phyloP scores from a whole-genome alignment of 1,284 basidiomycete genomes.

The Serendipita sp. region DNA sequence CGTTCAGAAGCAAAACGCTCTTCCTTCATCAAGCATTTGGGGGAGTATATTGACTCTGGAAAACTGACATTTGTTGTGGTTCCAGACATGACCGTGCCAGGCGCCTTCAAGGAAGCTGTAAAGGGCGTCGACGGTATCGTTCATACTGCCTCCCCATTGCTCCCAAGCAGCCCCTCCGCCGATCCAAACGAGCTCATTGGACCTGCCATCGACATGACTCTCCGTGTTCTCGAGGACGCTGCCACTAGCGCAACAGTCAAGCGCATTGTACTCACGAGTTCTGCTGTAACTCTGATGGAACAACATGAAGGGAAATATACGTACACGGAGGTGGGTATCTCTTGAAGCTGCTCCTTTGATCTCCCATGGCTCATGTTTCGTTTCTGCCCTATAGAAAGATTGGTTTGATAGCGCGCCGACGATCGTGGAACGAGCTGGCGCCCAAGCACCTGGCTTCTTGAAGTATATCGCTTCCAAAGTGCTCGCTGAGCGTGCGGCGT shows the following conservation, averaged over 20 bases:
- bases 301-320: constrained; percentile 4
- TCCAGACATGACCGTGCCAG: background rate
- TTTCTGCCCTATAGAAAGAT: background rate
- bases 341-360: background rate
- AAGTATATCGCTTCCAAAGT: constrained; percentile 14
- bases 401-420: constrained; percentile 22
- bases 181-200: background rate
- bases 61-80: background rate
- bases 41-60: background rate
- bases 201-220: background rate
- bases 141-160: background rate
- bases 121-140: background rate
- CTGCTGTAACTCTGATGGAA: background rate
- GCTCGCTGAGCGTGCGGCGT: constrained; percentile 14
- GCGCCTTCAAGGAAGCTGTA: background rate
- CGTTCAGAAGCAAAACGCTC: background rate
- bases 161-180: background rate
- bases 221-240: background rate
- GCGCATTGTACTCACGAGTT: background rate
- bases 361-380: too few relatives aligned
- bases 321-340: background rate
- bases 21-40: background rate
- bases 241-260: background rate
- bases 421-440: constrained; percentile 13
- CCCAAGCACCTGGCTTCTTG: constrained; percentile 8